Percentiles rank a stretch among this genome's conserved stretches.
Conservation (phyloP, 768 basidiomycete species). For the Tephrocybe sp. region DNA sequence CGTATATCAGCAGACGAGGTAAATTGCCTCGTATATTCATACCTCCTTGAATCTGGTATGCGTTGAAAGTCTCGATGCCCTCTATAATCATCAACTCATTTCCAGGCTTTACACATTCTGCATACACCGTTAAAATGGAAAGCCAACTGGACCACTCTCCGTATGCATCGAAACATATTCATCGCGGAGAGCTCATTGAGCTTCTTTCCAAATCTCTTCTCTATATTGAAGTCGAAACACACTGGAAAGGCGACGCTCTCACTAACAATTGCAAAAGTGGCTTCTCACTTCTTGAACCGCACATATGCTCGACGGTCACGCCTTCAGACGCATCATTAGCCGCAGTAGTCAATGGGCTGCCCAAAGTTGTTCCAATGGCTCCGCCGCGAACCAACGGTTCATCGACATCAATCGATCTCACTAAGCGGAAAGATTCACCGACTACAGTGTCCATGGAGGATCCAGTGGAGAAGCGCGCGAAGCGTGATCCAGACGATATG, state of each 20-base stretch:
- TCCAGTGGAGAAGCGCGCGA: slow-evolving; percentile 63
- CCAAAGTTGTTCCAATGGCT: slow-evolving; percentile 9
- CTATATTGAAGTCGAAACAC: slow-evolving; percentile 80
- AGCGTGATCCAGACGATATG: slow-evolving; percentile 48
- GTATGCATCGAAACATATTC: slow-evolving; percentile 68
- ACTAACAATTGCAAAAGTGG: slow-evolving; percentile 62
- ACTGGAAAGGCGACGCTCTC: slow-evolving; percentile 66
- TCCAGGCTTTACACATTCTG: slow-evolving; percentile 77
- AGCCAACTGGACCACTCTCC: slow-evolving; percentile 67
- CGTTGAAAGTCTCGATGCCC: background rate
- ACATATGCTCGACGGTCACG: slow-evolving; percentile 59
- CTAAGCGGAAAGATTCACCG: slow-evolving; percentile 56
- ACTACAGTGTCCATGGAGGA: slow-evolving; percentile 34
- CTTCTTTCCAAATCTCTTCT: slow-evolving; percentile 78
- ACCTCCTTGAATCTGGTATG: slow-evolving; percentile 78
- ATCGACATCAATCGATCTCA: slow-evolving; percentile 18
- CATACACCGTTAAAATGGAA: slow-evolving; percentile 78
- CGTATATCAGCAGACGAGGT: slow-evolving; percentile 78
- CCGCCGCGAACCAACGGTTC: slow-evolving; percentile 19
- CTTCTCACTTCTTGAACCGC: slow-evolving; percentile 75
- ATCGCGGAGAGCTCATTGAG: slow-evolving; percentile 78
- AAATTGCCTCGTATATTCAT: slow-evolving; percentile 83
- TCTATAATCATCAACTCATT: slow-evolving; percentile 3
- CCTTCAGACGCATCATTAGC: slow-evolving; percentile 22
- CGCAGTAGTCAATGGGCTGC: slow-evolving; percentile 11